Base-by-base conservation (phyloP, 352 stramenopile species). In the Stramenopiles sp. region DNA sequence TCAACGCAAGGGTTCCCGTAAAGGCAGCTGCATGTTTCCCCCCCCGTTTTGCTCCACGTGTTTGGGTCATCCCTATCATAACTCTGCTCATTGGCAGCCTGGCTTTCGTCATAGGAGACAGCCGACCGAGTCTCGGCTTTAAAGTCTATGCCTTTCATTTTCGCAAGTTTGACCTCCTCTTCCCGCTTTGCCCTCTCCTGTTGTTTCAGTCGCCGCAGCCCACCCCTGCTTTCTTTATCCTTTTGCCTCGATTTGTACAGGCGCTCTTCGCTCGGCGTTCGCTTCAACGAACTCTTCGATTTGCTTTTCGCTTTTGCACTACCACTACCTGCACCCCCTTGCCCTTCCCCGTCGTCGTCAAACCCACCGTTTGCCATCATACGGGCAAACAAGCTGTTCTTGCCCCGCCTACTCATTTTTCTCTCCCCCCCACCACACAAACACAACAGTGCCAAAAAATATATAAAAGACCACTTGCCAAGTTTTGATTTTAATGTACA, bases 1-100 rank as follows among this genome's bases (percentile, higher is more conserved):
- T 93, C 88, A 34, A 90, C 85, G 68, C 88, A 94, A 36, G 88
- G 88, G 78, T 93, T 93, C 0, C 88, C 87, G 53, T 93, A 91
- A 30, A 93, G 83, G 76, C 88, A 94, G 33, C 84, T 91, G 77
- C 88, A 94, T 30, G 79, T 86, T 79, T 94, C 88, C 73, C 53
- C 53, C 6, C 53, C 53, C 4, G 53, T 71, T 6, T 31, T 35
- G 35, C 53, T 71, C 53, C 53, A 71, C 1, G 53, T 71, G 6
- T 2, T 6, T 2, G 53, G 35, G 53, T 71, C 53, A 6, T 71
- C 35, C 6, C 53, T 71, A 71, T 71, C 53, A 6, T 71, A 71
- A 35, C 35, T 33, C 35, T 71, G 33, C 4, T 71, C 12, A 33
- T 2, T 71, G 35, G 2, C 25, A 35, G 53, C 53, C 35, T 6